phyloP scores from a whole-genome alignment of 179 eudicot genomes.

The Beta lomatogona region DNA sequence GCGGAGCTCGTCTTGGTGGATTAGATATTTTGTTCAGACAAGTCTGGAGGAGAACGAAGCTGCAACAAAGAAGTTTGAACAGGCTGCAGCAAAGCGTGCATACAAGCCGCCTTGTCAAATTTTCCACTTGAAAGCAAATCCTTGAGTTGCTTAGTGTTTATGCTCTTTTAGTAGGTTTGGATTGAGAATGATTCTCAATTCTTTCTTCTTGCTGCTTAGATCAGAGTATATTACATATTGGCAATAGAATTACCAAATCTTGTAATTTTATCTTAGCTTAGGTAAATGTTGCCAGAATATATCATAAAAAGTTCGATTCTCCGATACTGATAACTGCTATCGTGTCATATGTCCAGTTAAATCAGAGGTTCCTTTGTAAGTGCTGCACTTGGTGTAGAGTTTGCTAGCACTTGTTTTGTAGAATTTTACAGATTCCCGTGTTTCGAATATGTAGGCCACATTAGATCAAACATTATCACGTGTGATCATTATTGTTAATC shows the following conservation, averaged over 20 bases:
- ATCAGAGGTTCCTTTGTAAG: too few species aligned
- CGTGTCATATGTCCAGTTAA: too few species aligned
- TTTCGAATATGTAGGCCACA: too few species aligned
- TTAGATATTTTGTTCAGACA: conserved; percentile 58
- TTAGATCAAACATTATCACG: too few species aligned
- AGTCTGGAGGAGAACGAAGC: conserved; percentile 66
- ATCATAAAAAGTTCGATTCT: not conserved
- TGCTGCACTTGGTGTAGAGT: too few species aligned
- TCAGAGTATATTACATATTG: conserved; percentile 8
- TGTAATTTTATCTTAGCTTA: conserved; percentile 20
- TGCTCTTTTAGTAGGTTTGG: not conserved
- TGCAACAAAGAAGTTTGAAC: conserved; percentile 55
- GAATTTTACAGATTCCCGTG: too few species aligned
- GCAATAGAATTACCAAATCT: not conserved
- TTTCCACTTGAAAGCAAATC: conserved; percentile 54
- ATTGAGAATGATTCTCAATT: conserved; percentile 1
- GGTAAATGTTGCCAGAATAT: not conserved
- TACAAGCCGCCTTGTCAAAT: conserved; percentile 57
- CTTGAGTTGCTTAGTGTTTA: conserved; percentile 22
- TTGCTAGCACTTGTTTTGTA: too few species aligned
- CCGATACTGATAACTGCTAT: not conserved
- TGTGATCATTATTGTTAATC: too few species aligned
- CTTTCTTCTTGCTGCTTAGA: conserved; percentile 8
- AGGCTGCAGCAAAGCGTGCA: conserved; percentile 48
- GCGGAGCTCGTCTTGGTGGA: conserved; percentile 70